These are phyloP conservation scores for Lasiodiplodia gonubiensis DNA, from an alignment of 2,329 filamentous ascomycete genomes.

Conservation along the genomic window DNA sequence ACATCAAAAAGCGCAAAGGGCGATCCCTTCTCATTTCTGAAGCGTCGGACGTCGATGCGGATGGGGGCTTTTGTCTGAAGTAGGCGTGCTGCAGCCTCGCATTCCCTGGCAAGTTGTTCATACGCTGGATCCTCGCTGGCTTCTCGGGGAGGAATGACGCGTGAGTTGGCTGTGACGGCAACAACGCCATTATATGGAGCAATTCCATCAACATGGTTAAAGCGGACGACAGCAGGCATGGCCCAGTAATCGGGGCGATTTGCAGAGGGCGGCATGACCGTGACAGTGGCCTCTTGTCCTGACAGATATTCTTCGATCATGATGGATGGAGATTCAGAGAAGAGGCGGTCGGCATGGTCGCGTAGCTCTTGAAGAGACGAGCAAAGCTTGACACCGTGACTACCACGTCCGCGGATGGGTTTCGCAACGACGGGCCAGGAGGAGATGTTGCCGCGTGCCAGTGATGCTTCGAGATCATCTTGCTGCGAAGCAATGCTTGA, in stretches of 20 bases:
- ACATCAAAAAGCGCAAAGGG: conserved; percentile 58
- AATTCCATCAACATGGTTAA: conserved; percentile 56
- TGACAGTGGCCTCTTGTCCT: conserved; percentile 59
- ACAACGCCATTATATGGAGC: conserved; percentile 58
- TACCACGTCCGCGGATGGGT: conserved; percentile 56
- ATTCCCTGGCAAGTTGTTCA: conserved; percentile 44
- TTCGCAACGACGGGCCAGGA: conserved; percentile 55
- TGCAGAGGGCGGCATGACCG: conserved; percentile 56
- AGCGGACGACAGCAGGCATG: conserved; percentile 54
- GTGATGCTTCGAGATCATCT: conserved; percentile 30
- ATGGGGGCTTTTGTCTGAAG: conserved; percentile 53
- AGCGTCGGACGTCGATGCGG: conserved; percentile 54
- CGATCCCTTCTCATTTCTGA: conserved; percentile 35
- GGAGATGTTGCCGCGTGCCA: conserved; percentile 32
- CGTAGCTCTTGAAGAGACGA: conserved; percentile 38
- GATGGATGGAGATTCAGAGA: conserved; percentile 45
- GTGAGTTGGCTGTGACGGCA: conserved; percentile 56
- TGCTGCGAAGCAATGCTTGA: conserved; percentile 8
- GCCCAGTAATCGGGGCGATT: conserved; percentile 47
- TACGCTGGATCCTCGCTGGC: conserved; percentile 43
- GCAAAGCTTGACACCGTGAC: conserved; percentile 58
- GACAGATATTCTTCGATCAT: conserved; percentile 57
- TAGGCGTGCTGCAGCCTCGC: conserved; percentile 48
- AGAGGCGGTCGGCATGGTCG: conserved; percentile 44
- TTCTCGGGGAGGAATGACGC: conserved; percentile 44